phyloP scores from a whole-genome alignment of 139 green algal genomes.

The Gonium pectorale region DNA sequence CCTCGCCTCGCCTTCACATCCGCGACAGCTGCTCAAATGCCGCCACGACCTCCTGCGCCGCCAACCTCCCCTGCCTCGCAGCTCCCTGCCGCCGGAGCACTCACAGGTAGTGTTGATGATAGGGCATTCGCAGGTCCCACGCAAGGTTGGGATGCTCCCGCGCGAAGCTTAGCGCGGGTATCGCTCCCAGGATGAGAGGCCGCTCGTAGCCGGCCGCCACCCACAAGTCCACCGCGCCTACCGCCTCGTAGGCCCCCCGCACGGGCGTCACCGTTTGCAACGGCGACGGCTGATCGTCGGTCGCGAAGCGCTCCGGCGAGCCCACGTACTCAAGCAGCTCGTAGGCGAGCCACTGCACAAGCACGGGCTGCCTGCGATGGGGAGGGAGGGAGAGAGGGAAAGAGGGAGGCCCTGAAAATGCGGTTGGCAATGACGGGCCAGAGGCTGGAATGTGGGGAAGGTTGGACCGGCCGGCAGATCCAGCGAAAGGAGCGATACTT shows the following conservation, averaged over 20 bases:
- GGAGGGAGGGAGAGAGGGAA: not conserved
- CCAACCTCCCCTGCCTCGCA: too few species aligned
- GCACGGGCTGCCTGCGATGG: not conserved
- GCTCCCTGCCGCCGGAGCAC: not conserved
- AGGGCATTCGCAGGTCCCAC: constrained; percentile 19
- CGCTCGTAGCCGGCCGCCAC: not conserved
- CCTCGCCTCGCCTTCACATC: too few species aligned
- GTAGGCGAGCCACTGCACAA: not conserved
- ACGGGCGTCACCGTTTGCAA: not conserved
- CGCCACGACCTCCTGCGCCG: too few species aligned
- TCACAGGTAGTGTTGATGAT: constrained; percentile 11
- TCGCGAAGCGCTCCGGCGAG: not conserved
- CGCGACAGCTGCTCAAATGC: too few species aligned
- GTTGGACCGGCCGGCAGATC: too few species aligned
- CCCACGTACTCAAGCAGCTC: not conserved
- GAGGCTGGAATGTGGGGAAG: too few species aligned
- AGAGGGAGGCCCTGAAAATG: not conserved
- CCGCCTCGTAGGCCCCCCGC: not conserved
- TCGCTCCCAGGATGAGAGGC: not conserved
- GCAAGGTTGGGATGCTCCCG: constrained; percentile 19
- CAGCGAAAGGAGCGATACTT: too few species aligned
- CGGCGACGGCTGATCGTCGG: not conserved
- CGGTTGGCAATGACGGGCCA: too few species aligned
- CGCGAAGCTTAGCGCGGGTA: not conserved
- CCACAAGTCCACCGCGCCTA: not conserved